Percentiles rank a stretch among this genome's conserved stretches.
Evolutionary conservation across 768 basidiomycete genomes (phyloP).

Genomic region (Clavulina sp.): DNA sequence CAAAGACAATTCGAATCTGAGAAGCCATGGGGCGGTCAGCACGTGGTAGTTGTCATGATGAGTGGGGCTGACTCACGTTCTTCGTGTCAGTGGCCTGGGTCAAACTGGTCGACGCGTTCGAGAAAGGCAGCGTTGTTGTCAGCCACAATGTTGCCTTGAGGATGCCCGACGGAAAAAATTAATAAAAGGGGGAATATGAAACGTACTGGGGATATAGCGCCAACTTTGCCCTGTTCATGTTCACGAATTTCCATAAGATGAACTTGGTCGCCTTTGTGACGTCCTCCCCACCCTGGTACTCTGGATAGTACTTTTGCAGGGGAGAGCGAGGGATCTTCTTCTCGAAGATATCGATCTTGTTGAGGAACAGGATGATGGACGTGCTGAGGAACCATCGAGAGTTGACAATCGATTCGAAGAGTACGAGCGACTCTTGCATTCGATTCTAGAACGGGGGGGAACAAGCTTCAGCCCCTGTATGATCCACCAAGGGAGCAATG

Average conservation of each 20-base stretch:
- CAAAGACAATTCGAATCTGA: slow-evolving; percentile 27
- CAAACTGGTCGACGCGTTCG: slow-evolving; percentile 12
- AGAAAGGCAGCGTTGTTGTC: background rate
- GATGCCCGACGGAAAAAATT: too few species aligned
- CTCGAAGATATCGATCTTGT: slow-evolving; percentile 29
- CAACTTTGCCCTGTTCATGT: slow-evolving; percentile 65
- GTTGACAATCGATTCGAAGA: slow-evolving; percentile 30
- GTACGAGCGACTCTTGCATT: slow-evolving; percentile 28
- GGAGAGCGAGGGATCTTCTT: slow-evolving; percentile 28
- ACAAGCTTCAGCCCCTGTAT: background rate
- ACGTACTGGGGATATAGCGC: slow-evolving; percentile 45
- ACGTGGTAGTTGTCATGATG: background rate
- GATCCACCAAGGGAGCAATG: background rate
- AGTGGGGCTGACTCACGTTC: slow-evolving; percentile 20
- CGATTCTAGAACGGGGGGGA: slow-evolving; percentile 20
- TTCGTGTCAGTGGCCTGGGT: slow-evolving; percentile 30
- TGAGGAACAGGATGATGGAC: slow-evolving; percentile 25
- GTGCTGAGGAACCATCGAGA: slow-evolving; percentile 31
- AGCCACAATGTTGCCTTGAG: too few species aligned
- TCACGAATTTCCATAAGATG: slow-evolving; percentile 89
- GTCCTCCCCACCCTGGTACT: slow-evolving; percentile 27
- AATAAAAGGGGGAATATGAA: background rate
- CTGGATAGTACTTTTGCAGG: slow-evolving; percentile 28
- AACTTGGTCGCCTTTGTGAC: slow-evolving; percentile 92
- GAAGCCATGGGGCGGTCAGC: background rate